Evolutionary conservation across 768 basidiomycete genomes (phyloP).

Genomic region (Clavaria fumosa): DNA sequence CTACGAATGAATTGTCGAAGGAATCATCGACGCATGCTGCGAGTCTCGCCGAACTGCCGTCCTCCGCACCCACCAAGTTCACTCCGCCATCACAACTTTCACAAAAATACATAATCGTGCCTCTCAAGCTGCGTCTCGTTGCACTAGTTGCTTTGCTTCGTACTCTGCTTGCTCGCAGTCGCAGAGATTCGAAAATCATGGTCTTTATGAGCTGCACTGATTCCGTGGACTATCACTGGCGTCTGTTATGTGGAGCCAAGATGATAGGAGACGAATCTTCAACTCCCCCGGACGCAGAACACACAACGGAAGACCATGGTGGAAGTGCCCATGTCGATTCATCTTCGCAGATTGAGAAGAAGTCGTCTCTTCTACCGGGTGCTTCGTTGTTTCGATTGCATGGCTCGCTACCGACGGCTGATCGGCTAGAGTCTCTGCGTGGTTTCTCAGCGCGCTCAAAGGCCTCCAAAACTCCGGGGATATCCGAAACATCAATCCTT

Average conservation of each 20-base stretch:
- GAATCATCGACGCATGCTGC: slow-evolving; percentile 9
- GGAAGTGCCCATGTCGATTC: slow-evolving; percentile 10
- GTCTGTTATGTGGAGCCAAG: slow-evolving; percentile 50
- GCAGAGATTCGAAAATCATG: slow-evolving; percentile 57
- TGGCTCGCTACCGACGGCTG: slow-evolving; percentile 73
- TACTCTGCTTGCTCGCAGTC: slow-evolving; percentile 52
- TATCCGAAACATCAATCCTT: slow-evolving; percentile 47
- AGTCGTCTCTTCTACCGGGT: slow-evolving; percentile 66
- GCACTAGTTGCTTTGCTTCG: slow-evolving; percentile 77
- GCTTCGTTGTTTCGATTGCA: slow-evolving; percentile 80
- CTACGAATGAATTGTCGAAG: slow-evolving; percentile 28
- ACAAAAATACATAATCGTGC: slow-evolving; percentile 82
- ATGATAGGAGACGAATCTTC: slow-evolving; percentile 32
- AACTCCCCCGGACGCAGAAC: slow-evolving; percentile 15
- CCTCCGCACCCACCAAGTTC: slow-evolving; percentile 39
- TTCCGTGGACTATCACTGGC: slow-evolving; percentile 96
- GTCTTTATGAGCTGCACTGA: slow-evolving; percentile 96
- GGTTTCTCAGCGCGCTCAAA: slow-evolving; percentile 47
- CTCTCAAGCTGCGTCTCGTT: slow-evolving; percentile 89
- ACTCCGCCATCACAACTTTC: slow-evolving; percentile 88
- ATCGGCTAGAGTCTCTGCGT: slow-evolving; percentile 69
- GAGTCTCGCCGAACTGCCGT: slow-evolving; percentile 10
- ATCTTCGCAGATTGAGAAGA: slow-evolving; percentile 36
- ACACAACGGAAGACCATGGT: slow-evolving; percentile 13
- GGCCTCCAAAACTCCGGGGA: slow-evolving; percentile 16